Base-by-base conservation (phyloP, 495 filamentous ascomycete genomes). In the Eremomyces bilateralis region DNA sequence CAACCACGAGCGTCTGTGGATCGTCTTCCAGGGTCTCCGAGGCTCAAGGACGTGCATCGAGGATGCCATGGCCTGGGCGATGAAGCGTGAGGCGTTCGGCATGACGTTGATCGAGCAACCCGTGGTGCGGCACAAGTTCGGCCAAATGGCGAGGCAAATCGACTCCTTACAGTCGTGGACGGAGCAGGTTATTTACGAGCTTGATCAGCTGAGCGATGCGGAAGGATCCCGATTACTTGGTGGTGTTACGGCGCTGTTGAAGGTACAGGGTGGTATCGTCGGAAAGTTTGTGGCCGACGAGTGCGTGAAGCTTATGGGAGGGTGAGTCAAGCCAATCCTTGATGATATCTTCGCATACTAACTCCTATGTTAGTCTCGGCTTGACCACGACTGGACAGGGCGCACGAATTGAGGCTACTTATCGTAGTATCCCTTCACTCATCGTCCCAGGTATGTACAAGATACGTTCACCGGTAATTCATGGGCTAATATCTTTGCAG, bases 91-190 rank as follows among this genome's bases (percentile, higher is more conserved):
- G 28, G 57, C 54, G 0, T 58, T 58, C 33, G 55, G 55, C 20
- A 52, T 47, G 30, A 42, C 46, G 5, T 41, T 58, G 1, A 53
- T 55, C 31, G 17, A 36, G 21, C 45, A 57, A 29, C 55, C 57
- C 34, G 51, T 53, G 35, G 48, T 56, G 33, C 40, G 43, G 4
- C 34, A 39, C 27, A 58, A 58, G 33, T 37, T 58, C 17, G 43
- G 52, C 2, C 53, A 42, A 0, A 38, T 58, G 12, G 55, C n/a
- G 3, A 20, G 38, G 16, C 35, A 43, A 35, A 34, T 81, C 4
- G 77, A 83, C 51, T 68, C 60, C 12, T 65, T 71, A 52, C 76
- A 63, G 60, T 73, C 76, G 8, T 81, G 73, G 71, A 53, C 79
- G 3, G 77, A 83, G 52, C 68, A 76, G 48, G 70, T 79, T 36